Base-by-base conservation (phyloP, 2,329 filamentous ascomycete genomes). In the Didymella arachidicola region DNA sequence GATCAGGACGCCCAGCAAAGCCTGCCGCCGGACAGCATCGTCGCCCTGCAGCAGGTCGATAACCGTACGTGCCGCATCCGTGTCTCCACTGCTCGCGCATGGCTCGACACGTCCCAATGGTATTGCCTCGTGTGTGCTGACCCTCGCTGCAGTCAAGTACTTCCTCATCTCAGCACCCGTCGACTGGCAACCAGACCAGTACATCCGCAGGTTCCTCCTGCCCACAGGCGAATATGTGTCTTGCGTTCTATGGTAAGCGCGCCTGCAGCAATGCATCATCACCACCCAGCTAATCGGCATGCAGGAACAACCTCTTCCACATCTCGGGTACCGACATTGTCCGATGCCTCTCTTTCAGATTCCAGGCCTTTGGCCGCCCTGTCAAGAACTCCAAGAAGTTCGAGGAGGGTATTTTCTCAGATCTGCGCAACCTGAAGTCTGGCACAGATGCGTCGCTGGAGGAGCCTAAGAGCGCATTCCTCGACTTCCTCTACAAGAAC, bases 371-470 rank as follows among this genome's bases (percentile, higher is more conserved):
- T 76, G 95, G 95, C 71, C 92, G 95, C 57, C 95, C 95, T 0
- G 95, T 99, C 62, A 98, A 97, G 85, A 99, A 99, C 83, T 96
- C 94, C 39, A 99, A 99, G 84, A 99, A 99, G 80, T 99, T 99
- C 75, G 95, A 99, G 80, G 95, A 99, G 80, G 95, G 95, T 69
- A 98, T 99, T 80, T 99, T 99, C 81, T 99, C 95, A 42, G 95
- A 99, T 78, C 83, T 99, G 77, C 91, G 95, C 79, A 99, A 99
- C 79, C 86, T 99, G 69, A 99, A 99, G 82, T 96, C 95, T 25
- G 95, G 95, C 66, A 98, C 94, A 71, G 95, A 99, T 83, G 95
- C 95, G 47, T 97, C 95, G 41, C 87, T 99, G 60, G 95, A 99
- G 81, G 95, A 99, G 83, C 95, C 95, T 55, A 99, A 99, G 85